A percentile compares a stretch with the other conserved stretches of the same genome.
Evolutionary conservation across 129 eudicot species (phyloP).

Genomic region (Cynara cardunculus): DNA sequence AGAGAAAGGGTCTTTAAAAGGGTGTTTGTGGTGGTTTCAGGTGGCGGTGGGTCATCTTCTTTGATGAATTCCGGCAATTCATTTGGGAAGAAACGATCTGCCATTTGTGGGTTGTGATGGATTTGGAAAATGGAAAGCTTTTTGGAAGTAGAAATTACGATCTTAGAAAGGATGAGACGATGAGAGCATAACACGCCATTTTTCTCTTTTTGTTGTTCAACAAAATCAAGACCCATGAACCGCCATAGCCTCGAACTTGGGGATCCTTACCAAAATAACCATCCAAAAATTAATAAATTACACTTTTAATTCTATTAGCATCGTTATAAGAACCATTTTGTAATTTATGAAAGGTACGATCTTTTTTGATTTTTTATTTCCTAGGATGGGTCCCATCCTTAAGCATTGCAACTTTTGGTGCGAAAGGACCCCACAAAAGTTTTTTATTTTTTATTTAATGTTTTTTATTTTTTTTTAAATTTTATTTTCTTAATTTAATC

Average conservation of each 20-base stretch:
- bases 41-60: constrained; percentile 8
- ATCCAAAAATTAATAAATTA: no score
- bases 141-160: neutral
- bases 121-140: neutral
- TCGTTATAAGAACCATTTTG: no score
- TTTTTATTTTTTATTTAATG: no score
- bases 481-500: no score
- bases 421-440: no score
- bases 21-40: constrained; percentile 25
- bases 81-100: constrained; percentile 83
- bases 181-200: neutral
- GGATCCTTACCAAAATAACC: no score
- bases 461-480: no score
- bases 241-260: neutral
- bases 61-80: constrained; percentile 52
- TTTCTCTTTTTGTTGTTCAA: neutral
- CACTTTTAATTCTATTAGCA: no score
- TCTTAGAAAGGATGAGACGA: neutral
- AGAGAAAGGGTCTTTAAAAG: constrained; percentile 52
- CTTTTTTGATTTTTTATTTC: no score
- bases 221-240: neutral
- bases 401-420: no score
- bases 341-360: no score
- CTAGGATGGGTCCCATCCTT: no score
- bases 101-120: constrained; percentile 36